These are phyloP conservation scores for Trifolium pratense DNA, from an alignment of 306 rosid species.

Conservation along the genomic window DNA sequence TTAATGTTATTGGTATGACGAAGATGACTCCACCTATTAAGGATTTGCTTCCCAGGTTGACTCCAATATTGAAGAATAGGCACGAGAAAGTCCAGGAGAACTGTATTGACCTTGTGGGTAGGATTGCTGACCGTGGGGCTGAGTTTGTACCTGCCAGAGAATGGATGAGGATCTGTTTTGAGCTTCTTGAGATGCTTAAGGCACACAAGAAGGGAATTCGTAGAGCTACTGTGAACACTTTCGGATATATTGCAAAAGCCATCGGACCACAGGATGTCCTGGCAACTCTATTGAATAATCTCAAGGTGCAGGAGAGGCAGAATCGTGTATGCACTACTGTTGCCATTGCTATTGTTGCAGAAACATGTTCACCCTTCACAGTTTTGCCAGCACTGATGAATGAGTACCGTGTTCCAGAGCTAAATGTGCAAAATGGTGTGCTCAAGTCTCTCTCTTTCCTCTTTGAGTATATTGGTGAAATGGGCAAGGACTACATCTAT, in stretches of 20 bases:
- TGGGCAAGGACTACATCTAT: constrained; percentile 96
- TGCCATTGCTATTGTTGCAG: constrained; percentile 93
- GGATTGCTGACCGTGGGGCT: constrained; percentile 98
- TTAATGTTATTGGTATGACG: constrained; percentile 96
- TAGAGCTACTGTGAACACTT: constrained; percentile 88
- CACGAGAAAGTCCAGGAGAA: constrained; percentile 97
- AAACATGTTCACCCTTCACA: constrained; percentile 94
- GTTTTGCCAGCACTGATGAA: constrained; percentile 96
- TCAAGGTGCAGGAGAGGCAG: constrained; percentile 95
- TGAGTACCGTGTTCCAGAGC: constrained; percentile 95
- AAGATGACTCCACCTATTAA: constrained; percentile 99
- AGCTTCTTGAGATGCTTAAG: constrained; percentile 98
- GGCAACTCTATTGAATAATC: constrained; percentile 83
- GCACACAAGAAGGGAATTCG: constrained; percentile 97
- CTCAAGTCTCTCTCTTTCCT: constrained; percentile 91
- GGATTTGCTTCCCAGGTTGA: constrained; percentile 91
- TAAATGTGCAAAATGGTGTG: constrained; percentile 94
- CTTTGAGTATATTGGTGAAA: constrained; percentile 95
- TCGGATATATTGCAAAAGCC: constrained; percentile 92
- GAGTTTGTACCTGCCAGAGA: constrained; percentile 97
- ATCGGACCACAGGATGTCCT: constrained; percentile 94
- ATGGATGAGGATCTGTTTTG: constrained; percentile 98
- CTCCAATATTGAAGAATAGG: constrained; percentile 95
- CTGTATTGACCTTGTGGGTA: constrained; percentile 92
- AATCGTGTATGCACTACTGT: constrained; percentile 97